Evolutionary conservation across 2,329 filamentous ascomycete genomes (phyloP).

Genomic region (Penicillium aurantiogriseum): DNA sequence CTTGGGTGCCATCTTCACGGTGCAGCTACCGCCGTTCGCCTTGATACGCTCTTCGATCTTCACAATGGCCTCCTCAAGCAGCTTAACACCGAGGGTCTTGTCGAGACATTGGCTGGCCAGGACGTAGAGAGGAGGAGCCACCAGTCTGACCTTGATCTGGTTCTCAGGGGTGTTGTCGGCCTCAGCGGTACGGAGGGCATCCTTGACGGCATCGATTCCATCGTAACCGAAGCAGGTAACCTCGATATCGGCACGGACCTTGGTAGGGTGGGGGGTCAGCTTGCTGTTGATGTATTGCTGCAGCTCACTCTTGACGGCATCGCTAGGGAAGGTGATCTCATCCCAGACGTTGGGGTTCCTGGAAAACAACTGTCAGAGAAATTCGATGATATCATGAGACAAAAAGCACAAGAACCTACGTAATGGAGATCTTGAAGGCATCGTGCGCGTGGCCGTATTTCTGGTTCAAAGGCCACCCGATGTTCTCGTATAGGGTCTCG

Average conservation of each 20-base stretch:
- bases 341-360: conserved; percentile 96
- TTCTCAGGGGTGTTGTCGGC: conserved; percentile 87
- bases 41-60: conserved; percentile 82
- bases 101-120: conserved; percentile 93
- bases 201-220: conserved; percentile 97
- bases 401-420: conserved; percentile 54
- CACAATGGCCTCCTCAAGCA: conserved; percentile 83
- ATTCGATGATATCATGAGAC: not conserved
- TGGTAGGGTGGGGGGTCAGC: conserved; percentile 95
- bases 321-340: conserved; percentile 83
- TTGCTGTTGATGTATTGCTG: conserved; percentile 96
- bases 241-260: conserved; percentile 96
- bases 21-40: conserved; percentile 71
- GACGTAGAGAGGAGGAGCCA: conserved; percentile 96
- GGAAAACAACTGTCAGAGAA: conserved; percentile 14
- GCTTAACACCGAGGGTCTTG: conserved; percentile 80
- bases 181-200: conserved; percentile 85
- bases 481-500: conserved; percentile 87
- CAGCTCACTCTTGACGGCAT: conserved; percentile 82
- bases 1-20: conserved; percentile 98
- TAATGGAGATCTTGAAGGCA: conserved; percentile 98
- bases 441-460: conserved; percentile 96
- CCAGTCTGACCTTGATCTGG: conserved; percentile 96
- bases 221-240: conserved; percentile 95
- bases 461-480: conserved; percentile 96